phyloP scores from a whole-genome alignment of 495 filamentous ascomycete species.

The Bacidia rubella region DNA sequence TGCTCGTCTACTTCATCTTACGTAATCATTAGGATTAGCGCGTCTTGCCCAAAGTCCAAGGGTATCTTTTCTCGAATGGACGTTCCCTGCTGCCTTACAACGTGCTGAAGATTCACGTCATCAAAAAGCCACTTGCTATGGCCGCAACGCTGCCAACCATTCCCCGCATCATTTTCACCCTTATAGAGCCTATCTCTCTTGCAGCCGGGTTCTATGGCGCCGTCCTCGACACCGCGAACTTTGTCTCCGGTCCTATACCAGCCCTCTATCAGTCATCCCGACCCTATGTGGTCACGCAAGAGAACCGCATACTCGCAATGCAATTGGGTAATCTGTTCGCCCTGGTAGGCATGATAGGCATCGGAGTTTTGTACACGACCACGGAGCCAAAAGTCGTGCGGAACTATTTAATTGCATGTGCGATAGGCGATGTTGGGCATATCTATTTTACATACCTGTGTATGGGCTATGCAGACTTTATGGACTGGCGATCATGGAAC shows the following conservation, averaged over 20 bases:
- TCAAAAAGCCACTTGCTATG: slow-evolving; percentile 24
- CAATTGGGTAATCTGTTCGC: slow-evolving; percentile 58
- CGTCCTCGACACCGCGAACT: slow-evolving; percentile 41
- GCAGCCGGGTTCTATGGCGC: slow-evolving; percentile 43
- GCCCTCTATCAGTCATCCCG: slow-evolving; percentile 16
- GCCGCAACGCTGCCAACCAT: slow-evolving; percentile 36
- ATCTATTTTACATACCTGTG: slow-evolving; percentile 46
- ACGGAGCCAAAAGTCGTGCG: slow-evolving; percentile 50
- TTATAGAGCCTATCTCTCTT: slow-evolving; percentile 56
- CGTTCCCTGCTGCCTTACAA: too few relatives aligned
- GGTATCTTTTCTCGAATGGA: too few relatives aligned
- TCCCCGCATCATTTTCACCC: slow-evolving; percentile 40
- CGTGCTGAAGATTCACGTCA: too few relatives aligned
- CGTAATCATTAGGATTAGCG: too few relatives aligned
- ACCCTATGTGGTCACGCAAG: slow-evolving; percentile 28
- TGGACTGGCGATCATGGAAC: slow-evolving; percentile 50
- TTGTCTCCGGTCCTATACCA: slow-evolving; percentile 46
- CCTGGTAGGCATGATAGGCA: slow-evolving; percentile 47
- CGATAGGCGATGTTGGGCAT: slow-evolving; percentile 57
- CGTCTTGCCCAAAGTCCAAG: too few relatives aligned
- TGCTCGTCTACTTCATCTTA: too few relatives aligned
- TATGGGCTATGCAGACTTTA: slow-evolving; percentile 40
- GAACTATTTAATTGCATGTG: slow-evolving; percentile 52
- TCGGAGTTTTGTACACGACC: slow-evolving; percentile 46
- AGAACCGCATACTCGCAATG: slow-evolving; percentile 32